A percentile compares a stretch with the other conserved stretches of the same genome.
phyloP scores from a whole-genome alignment of 2,329 filamentous ascomycete genomes.

The Zelopaecilomyces penicillatus region DNA sequence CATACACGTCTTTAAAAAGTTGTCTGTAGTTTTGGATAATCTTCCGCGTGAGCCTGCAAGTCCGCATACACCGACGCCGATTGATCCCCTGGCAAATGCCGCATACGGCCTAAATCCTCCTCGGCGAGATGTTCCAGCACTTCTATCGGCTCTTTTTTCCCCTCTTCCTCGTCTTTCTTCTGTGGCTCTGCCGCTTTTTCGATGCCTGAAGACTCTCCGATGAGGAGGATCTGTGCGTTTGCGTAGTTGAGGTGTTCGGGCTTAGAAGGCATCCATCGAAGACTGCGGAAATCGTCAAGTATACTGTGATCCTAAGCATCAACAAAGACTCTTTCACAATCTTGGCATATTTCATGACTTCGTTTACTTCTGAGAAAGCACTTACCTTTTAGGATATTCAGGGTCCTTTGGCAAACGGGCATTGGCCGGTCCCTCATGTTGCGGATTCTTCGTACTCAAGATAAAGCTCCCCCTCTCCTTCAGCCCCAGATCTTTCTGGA shows the following conservation, averaged over 20 bases:
- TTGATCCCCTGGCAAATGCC: conserved; percentile 37
- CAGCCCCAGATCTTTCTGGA: conserved; percentile 70
- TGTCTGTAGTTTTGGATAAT: conserved; percentile 19
- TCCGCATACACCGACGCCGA: conserved; percentile 18
- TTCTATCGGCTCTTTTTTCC: conserved; percentile 56
- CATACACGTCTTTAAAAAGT: conserved; percentile 13
- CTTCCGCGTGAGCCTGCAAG: conserved; percentile 5
- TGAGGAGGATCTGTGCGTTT: conserved; percentile 69
- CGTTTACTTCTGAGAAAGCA: conserved; percentile 3
- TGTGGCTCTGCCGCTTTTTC: conserved; percentile 48
- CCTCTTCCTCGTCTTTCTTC: conserved; percentile 47
- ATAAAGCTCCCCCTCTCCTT: conserved; percentile 63
- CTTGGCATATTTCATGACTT: conserved; percentile 14
- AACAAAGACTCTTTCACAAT: conserved; percentile 14
- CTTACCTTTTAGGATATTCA: conserved; percentile 62
- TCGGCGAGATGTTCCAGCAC: conserved; percentile 68
- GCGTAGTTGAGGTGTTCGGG: conserved; percentile 67
- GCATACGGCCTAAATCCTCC: conserved; percentile 63
- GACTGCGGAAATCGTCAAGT: conserved; percentile 59
- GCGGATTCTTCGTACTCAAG: conserved; percentile 72
- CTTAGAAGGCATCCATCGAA: conserved; percentile 66
- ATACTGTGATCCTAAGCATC: conserved; percentile 35
- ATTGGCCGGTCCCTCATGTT: conserved; percentile 55
- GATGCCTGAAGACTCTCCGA: conserved; percentile 58
- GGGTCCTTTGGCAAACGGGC: conserved; percentile 56